Evolutionary conservation across 1,284 basidiomycete species (phyloP).

Genomic region (Golubevia pallescens): DNA sequence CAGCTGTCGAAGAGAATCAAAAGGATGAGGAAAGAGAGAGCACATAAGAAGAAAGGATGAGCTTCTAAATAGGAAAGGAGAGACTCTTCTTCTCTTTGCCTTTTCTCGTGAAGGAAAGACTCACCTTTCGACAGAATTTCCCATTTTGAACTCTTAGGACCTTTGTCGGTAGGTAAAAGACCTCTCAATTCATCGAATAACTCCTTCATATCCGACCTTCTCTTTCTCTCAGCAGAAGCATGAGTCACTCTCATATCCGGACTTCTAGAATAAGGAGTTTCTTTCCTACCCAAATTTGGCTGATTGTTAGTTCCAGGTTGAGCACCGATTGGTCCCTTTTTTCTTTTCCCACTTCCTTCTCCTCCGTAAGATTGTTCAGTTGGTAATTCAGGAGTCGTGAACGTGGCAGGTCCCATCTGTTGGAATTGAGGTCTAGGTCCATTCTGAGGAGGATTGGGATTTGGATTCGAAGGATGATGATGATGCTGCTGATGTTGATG

Average conservation of each 20-base stretch:
- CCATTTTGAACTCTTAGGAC: constrained; percentile 60
- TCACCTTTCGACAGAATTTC: constrained; percentile 41
- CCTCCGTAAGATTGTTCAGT: too few species aligned
- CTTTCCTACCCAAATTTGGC: constrained; percentile 15
- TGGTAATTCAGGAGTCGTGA: too few species aligned
- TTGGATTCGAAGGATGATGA: too few species aligned
- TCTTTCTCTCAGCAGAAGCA: constrained; percentile 60
- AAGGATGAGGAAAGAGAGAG: neutral
- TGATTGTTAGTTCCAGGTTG: neutral
- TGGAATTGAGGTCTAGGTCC: too few species aligned
- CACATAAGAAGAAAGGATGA: neutral
- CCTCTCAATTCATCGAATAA: constrained; percentile 60
- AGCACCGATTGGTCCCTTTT: too few species aligned
- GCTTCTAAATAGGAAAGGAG: too few species aligned
- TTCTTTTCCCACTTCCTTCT: too few species aligned
- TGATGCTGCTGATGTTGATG: too few species aligned
- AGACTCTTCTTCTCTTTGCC: too few species aligned
- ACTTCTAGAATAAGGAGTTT: constrained; percentile 52
- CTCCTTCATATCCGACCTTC: constrained; percentile 63
- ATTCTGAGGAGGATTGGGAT: too few species aligned
- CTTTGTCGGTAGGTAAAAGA: constrained; percentile 49
- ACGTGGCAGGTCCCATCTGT: too few species aligned
- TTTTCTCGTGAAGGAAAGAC: neutral
- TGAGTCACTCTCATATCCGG: constrained; percentile 58
- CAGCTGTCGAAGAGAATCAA: neutral